A percentile compares a stretch with the other conserved stretches of the same genome.
phyloP scores from a whole-genome alignment of 805 yeast genomes.

The Metschnikowia corniflorae region DNA sequence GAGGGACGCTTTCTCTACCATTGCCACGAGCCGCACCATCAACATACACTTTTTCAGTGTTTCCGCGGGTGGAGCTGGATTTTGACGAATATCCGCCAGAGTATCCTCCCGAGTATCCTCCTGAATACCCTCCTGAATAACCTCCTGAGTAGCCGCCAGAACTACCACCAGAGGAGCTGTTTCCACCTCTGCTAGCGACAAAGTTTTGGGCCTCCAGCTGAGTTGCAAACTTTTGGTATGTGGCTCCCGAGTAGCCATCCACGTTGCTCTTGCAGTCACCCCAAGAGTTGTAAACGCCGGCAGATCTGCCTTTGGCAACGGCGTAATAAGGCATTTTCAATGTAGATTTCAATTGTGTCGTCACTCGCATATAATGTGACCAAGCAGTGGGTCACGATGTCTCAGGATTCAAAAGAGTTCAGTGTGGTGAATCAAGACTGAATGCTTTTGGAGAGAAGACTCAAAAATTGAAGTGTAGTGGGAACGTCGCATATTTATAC shows the following conservation, averaged over 20 bases:
- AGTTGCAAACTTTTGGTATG: constrained; percentile 52
- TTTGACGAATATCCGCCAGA: neutral
- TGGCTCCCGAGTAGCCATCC: constrained; percentile 53
- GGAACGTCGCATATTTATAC: no score
- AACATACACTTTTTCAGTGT: constrained; percentile 45
- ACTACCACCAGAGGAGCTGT: constrained; percentile 1
- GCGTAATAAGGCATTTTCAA: constrained; percentile 26
- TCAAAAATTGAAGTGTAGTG: no score
- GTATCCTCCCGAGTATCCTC: constrained; percentile 1
- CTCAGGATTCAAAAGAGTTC: constrained; percentile 4
- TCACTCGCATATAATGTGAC: constrained; percentile 5
- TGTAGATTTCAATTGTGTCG: neutral
- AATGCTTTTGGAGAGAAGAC: no score
- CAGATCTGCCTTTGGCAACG: constrained; percentile 32
- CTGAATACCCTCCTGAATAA: constrained; percentile 1
- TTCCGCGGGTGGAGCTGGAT: neutral
- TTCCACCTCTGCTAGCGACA: constrained; percentile 15
- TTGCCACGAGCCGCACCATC: constrained; percentile 77
- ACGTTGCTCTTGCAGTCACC: constrained; percentile 49
- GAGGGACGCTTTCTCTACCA: constrained; percentile 36
- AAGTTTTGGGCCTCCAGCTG: constrained; percentile 48
- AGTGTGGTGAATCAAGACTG: constrained; percentile 6
- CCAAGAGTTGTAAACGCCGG: constrained; percentile 66
- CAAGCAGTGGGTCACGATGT: neutral
- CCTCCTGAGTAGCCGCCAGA: constrained; percentile 3